Base-by-base conservation (phyloP, 1,139 yeast genomes). In the Taphrina communis region DNA sequence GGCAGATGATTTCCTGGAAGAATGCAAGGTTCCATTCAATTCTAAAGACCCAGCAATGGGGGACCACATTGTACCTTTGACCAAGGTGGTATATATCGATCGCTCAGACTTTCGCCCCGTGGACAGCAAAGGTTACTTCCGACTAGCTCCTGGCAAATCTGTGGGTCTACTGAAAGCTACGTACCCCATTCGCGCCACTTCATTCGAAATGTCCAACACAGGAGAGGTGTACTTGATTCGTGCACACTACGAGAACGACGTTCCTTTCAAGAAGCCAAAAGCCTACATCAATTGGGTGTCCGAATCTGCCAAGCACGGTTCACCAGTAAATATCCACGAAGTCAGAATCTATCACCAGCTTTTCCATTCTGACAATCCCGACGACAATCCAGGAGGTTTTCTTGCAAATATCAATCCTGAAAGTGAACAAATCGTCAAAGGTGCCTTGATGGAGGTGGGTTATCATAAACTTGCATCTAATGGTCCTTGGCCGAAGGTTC, bases 151-250 rank as follows among this genome's bases (percentile, higher is more conserved):
- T 25, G 89, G 89, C 62, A 76, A 78, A 66, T 86, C 97, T 2
- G 99, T 95, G 73, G 99, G 99, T n/a, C 83, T 95, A 75, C 86
- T 95, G 83, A 91, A 87, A 78, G 97, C 94, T 42, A 97, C 98
- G 71, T 85, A 84, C 80, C 91, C 89, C 71, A 83, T 95, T 72
- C 84, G 88, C 68, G 95, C 89, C 74, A 87, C 86, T 70, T 84
- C 87, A 57, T 84, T 86, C 70, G 90, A 88, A 73, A 86, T 82
- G 75, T 88, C 88, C 75, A 73, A 79, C 0, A 70, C 78, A 14
- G 97, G 97, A 35, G 82, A 84, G 65, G 85, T 92, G 67, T 80
- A 81, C 21, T 86, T 86, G 78, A 85, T 95, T 70, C 88, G 88
- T 73, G 97, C 90, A 60, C 85, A 88, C 75, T 94, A 94, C 77